Conservation (phyloP, 2,329 filamentous ascomycete genomes). For the Fusarium kyushuense region DNA sequence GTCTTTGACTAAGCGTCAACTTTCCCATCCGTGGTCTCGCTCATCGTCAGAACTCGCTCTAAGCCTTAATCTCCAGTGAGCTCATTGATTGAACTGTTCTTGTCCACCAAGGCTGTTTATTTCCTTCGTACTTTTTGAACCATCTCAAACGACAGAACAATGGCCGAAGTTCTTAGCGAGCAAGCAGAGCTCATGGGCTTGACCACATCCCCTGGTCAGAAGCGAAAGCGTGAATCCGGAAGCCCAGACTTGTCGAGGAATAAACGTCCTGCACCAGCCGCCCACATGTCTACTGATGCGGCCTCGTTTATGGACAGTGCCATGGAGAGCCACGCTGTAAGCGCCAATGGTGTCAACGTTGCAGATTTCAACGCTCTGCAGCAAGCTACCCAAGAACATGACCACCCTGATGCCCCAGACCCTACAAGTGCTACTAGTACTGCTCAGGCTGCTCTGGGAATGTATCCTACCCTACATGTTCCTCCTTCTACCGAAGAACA, state of each 20-base stretch:
- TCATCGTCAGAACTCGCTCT: conserved; percentile 32
- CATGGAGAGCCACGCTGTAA: conserved; percentile 59
- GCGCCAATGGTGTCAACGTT: conserved; percentile 59
- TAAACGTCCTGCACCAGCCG: conserved; percentile 63
- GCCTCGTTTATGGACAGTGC: conserved; percentile 67
- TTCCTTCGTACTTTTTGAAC: conserved; percentile 1
- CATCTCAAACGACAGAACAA: conserved; percentile 45
- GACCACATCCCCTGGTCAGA: conserved; percentile 61
- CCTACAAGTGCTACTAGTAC: conserved; percentile 68
- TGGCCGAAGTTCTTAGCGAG: conserved; percentile 63
- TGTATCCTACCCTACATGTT: conserved; percentile 71
- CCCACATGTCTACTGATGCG: conserved; percentile 61
- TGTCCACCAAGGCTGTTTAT: conserved; percentile 1
- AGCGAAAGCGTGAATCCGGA: conserved; percentile 67
- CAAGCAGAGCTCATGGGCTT: conserved; percentile 61
- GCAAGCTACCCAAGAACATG: conserved; percentile 61
- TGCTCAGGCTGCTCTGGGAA: conserved; percentile 69
- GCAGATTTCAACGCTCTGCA: conserved; percentile 69
- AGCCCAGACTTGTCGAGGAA: conserved; percentile 63
- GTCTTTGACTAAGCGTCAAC: conserved; percentile 38
- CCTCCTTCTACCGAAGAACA: conserved; percentile 70
- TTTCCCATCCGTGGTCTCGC: conserved; percentile 41
- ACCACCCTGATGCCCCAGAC: conserved; percentile 63
- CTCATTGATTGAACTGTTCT: conserved; percentile 32
- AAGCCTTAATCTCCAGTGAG: conserved; percentile 21